A percentile compares a stretch with the other conserved stretches of the same genome.
phyloP scores from a whole-genome alignment of 495 filamentous ascomycete genomes.

The Penicillium macrosclerotiorum region DNA sequence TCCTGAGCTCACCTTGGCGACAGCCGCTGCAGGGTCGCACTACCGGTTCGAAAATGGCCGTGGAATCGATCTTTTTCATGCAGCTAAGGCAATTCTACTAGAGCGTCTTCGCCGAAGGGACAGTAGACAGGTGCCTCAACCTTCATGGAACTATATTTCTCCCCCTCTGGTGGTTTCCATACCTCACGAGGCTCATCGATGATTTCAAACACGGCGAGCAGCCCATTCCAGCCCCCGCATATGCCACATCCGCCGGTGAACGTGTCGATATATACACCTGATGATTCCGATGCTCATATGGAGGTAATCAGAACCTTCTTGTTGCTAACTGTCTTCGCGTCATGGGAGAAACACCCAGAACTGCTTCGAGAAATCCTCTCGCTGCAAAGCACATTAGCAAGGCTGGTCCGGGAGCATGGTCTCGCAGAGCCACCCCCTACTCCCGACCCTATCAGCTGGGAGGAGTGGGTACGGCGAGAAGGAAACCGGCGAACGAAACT shows the following conservation, averaged over 20 bases:
- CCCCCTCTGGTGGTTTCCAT: constrained; percentile 36
- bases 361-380: constrained; percentile 49
- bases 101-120: constrained; percentile 48
- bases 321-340: constrained; percentile 49
- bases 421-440: constrained; percentile 35
- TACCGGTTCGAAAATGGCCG: constrained; percentile 65
- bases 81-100: constrained; percentile 48
- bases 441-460: constrained; percentile 43
- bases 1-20: constrained; percentile 45
- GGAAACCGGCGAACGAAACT: constrained; percentile 50
- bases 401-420: constrained; percentile 49
- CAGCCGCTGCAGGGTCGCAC: constrained; percentile 49
- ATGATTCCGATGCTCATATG: constrained; percentile 51
- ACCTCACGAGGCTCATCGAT: constrained; percentile 42
- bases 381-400: constrained; percentile 48
- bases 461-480: constrained; percentile 49
- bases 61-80: constrained; percentile 69
- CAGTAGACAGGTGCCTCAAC: constrained; percentile 43
- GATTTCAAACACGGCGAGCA: constrained; percentile 38
- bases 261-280: constrained; percentile 34
- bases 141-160: constrained; percentile 44
- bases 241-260: constrained; percentile 30
- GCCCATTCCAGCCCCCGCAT: constrained; percentile 39
- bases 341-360: constrained; percentile 53
- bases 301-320: constrained; percentile 50